phyloP scores from a whole-genome alignment of 2,329 filamentous ascomycete species.

The Claviceps arundinis region DNA sequence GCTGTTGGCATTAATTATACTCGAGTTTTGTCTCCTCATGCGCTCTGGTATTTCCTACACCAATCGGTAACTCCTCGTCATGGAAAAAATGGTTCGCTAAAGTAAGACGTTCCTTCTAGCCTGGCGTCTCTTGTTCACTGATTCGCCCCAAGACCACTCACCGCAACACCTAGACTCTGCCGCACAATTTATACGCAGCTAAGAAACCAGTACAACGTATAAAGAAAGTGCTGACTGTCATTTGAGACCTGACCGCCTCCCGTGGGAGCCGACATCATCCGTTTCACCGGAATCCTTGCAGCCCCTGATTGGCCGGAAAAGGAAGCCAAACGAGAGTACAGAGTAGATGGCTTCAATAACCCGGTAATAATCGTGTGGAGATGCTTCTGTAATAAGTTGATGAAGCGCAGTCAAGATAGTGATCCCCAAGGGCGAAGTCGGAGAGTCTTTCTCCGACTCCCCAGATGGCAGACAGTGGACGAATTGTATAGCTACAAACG shows the following conservation, averaged over 20 bases:
- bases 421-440: neutral
- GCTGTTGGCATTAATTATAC: too few relatives aligned
- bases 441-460: neutral
- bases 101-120: neutral
- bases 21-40: too few relatives aligned
- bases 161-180: neutral
- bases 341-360: too few relatives aligned
- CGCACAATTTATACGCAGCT: neutral
- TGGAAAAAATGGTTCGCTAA: neutral
- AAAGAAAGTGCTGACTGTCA: conserved; percentile 5
- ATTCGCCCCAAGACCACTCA: neutral
- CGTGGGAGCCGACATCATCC: neutral
- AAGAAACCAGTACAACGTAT: conserved; percentile 19
- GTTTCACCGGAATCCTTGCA: neutral
- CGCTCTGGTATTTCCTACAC: too few relatives aligned
- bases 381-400: neutral
- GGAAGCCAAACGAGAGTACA: neutral
- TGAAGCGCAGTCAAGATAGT: neutral
- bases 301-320: neutral
- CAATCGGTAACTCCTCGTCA: too few relatives aligned
- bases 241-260: neutral
- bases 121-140: neutral
- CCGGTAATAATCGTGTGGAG: neutral
- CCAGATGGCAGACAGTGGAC: too few relatives aligned
- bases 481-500: too few relatives aligned